Base-by-base conservation (phyloP, 192 early-diverging fungal genomes). In the Umbelopsis ramanniana region DNA sequence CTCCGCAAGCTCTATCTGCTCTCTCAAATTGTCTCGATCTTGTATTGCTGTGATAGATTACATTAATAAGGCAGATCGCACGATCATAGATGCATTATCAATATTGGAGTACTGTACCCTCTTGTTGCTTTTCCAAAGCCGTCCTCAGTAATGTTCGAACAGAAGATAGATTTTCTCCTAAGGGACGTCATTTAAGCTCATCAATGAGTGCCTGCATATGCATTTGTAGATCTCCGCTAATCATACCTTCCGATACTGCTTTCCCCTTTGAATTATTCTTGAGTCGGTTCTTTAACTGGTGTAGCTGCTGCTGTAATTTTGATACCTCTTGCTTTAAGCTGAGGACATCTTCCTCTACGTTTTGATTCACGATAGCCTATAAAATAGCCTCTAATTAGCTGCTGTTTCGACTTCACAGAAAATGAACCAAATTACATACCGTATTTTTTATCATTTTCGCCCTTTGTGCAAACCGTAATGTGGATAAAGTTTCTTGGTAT, bases 371-470 rank as follows among this genome's bases (percentile, higher is more conserved):
- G 33, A 90, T 83, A 4, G 89, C 89, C 81, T 80, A 68, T 12
- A 21, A 37, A 29, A 23, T 8, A 26, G 38, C 24, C 12, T 40
- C 40, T 38, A 63, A 14, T 38, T 19, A 38, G 14, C 7, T 1
- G 9, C 23, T 3, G 1, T 0, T 11, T 63, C 7, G 11, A 2
- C 6, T 68, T 12, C 11, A 37, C n/a, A 50, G n/a, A 3, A 26
- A 8, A 22, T 68, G 0, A n/a, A 47, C 26, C n/a, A 2, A n/a
- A 38, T n/a, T 22, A 4, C 35, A 53, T 67, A 80, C 79, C 79
- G 88, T 90, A 79, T 90, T 92, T 60, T 81, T 87, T 48, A 92
- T 90, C 85, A 88, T 87, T 69, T 90, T 92, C 21, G 90, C 89
- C 22, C 89, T 79, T 68, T 89, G 86, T 1, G 89, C 90, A 82